Evolutionary conservation across 2,329 filamentous ascomycete genomes (phyloP), one percentile per base, ranked within the genome.

Genomic region (Juglanconis juglandina): DNA sequence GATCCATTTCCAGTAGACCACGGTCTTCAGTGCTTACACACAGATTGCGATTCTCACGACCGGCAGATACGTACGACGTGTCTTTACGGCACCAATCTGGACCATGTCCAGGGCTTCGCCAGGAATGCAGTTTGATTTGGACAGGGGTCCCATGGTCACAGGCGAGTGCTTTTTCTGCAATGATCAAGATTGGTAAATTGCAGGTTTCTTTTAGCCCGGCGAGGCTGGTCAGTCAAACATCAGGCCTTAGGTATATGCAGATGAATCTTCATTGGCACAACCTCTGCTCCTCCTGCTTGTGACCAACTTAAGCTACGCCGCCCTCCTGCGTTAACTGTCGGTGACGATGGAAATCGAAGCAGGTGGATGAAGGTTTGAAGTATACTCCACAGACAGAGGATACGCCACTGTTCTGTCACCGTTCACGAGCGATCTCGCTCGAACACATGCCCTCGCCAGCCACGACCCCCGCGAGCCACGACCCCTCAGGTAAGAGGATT

Each of bases 171-270:
- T 8, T 47, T 44, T 47, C 17, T 47, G 44, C n/a, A 47, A 30
- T 24, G 44, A n/a, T 47, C 44, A 17, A 24, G 37, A 49, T 53
- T 46, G 41, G 42, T 49, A 50, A 34, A 17, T 17, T 32, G 34
- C 13, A 47, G 39, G 39, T 34, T 24, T 24, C 24, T 17, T 7
- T 37, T 24, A 41, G 57, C 35, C 57, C 39, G 53, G 33, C 33
- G 41, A 60, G 58, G 58, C 48, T 60, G 41, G 52, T 56, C 44
- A 32, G 33, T n/a, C 32, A 56, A 52, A 53, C 54, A 50, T 51
- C 53, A 53, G 59, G 62, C 50, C 49, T 62, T 59, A 55, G 56
- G 56, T 54, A 63, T 44, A 62, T 56, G 52, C 62, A 59, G 55
- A 62, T 62, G 56, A 58, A 59, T 37, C 24, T 42, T 56, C 56